Percentiles rank a stretch among this genome's conserved stretches.
Conservation (phyloP, 148 eudicot genomes). For the Rhododendron ovatum region DNA sequence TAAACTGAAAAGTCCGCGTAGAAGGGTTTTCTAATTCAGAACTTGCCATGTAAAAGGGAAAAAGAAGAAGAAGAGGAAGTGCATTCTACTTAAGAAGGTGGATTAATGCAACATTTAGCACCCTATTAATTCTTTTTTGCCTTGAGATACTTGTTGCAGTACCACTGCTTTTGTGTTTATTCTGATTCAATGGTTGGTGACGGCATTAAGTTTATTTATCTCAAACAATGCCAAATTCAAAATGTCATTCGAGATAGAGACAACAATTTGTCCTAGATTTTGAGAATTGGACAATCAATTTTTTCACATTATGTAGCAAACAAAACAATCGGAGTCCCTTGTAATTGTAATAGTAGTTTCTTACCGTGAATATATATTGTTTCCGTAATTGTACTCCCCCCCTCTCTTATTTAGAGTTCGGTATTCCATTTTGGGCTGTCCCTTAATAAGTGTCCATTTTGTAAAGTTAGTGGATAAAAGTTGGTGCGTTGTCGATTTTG, state of each 20-base stretch:
- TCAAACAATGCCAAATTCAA: not conserved
- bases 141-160: not conserved
- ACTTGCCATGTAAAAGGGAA: not conserved
- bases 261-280: not conserved
- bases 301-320: not conserved
- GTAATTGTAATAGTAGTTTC: not conserved
- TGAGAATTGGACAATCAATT: not conserved
- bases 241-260: not conserved
- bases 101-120: not conserved
- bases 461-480: too few species aligned
- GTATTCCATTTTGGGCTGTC: too few species aligned
- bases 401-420: too few species aligned
- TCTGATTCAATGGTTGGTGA: not conserved
- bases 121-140: not conserved
- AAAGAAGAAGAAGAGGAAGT: not conserved
- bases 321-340: not conserved
- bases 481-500: too few species aligned
- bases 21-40: not conserved
- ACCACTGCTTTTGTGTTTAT: not conserved
- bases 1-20: not conserved
- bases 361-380: not conserved
- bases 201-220: not conserved
- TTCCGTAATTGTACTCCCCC: not conserved
- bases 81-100: not conserved
- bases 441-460: too few species aligned